Conservation (phyloP, 108 stramenopile species). For the Chaetoceros muelleri region DNA sequence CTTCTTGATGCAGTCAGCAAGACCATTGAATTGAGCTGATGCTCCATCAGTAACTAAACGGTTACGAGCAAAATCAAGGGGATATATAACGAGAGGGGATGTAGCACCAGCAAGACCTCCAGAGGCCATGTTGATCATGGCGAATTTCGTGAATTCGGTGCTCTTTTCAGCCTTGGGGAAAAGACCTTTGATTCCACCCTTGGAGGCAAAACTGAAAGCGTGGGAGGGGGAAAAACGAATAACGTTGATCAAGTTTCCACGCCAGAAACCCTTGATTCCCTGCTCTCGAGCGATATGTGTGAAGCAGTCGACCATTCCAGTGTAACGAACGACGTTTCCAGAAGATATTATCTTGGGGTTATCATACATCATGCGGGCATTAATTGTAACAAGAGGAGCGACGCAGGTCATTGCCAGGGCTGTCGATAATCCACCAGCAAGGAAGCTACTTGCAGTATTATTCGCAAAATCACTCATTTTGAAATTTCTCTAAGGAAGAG, state of each 20-base stretch:
- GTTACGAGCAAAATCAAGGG: constrained; percentile 98
- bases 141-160: constrained; percentile 92
- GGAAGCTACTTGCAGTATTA: constrained; percentile 81
- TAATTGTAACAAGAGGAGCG: constrained; percentile 98
- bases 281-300: constrained; percentile 90
- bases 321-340: constrained; percentile 93
- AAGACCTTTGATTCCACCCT: constrained; percentile 92
- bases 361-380: constrained; percentile 96
- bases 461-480: too few relatives aligned
- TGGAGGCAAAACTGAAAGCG: constrained; percentile 99
- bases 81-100: constrained; percentile 94
- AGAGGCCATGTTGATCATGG: constrained; percentile 94
- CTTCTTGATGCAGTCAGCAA: constrained; percentile 92
- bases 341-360: constrained; percentile 95
- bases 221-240: constrained; percentile 98
- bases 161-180: constrained; percentile 97
- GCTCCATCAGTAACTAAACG: constrained; percentile 98
- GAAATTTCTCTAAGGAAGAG: too few relatives aligned
- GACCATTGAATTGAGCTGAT: constrained; percentile 91
- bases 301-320: constrained; percentile 94
- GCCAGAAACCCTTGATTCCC: constrained; percentile 89
- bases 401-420: constrained; percentile 93
- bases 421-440: constrained; percentile 89
- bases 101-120: constrained; percentile 97
- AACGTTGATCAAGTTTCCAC: constrained; percentile 97